Evolutionary conservation across 768 basidiomycete species (phyloP), one percentile per base, ranked within the genome.

Genomic region (Russula emetica): DNA sequence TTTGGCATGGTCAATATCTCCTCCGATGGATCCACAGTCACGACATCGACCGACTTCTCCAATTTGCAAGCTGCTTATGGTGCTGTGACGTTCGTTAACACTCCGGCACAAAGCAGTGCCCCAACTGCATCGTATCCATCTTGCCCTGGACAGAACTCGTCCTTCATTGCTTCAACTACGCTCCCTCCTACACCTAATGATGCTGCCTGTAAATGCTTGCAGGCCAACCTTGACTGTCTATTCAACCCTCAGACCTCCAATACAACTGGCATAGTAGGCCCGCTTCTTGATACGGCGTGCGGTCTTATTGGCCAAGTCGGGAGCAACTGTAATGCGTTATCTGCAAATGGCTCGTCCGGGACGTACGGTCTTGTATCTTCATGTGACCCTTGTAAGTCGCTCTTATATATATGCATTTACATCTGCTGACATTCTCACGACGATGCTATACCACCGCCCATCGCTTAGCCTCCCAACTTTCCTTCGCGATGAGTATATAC

Each of bases 1-100:
- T 97, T 90, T 67, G 94, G 94, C 28, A 89, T 96, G 80, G 88
- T 92, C 65, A 91, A 81, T 30, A 82, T 96, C 64, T 85, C 85
- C 2, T 2, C 78, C 3, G 87, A 90, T 70, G 81, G 81, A 62
- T 80, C 69, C 52, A 86, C 87, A 5, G 89, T 92, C 55, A 86
- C 83, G 9, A 79, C 83, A 28, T 81, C 80, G 68, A 77, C 78
- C 13, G 93, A 95, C 72, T 96, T 88, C 72, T 73, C 76, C 62
- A 79, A 80, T 56, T 82, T 96, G 52, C 74, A 81, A 70, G 71
- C 81, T 1, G 83, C 90, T 72, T 93, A 92, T 71, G 70, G 67
- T 26, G 72, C 77, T 18, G 80, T 85, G 30, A 78, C 83, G 2
- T 78, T 82, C 53, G 83, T 86, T 14, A 88, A 87, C 70, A 79